These are phyloP conservation scores for Microdochium trichocladiopsis DNA, from an alignment of 2,329 filamentous ascomycete species.

Conservation along the genomic window DNA sequence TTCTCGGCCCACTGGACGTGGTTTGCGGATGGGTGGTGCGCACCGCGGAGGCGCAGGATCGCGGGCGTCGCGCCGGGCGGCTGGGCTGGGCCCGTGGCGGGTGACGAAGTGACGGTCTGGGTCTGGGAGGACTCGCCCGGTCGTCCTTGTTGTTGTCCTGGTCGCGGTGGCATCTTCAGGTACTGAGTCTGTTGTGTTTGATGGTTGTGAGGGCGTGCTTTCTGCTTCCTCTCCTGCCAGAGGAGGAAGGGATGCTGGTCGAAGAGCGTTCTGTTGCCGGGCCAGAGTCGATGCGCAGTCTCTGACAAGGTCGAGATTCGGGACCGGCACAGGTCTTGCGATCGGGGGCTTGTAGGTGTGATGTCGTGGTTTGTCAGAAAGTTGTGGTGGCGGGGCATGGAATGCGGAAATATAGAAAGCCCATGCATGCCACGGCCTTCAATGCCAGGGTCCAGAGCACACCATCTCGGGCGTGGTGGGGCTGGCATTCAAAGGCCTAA, in stretches of 20 bases:
- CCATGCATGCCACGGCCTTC: no score
- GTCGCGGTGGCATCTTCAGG: slow-evolving; percentile 17
- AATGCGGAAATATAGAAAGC: no score
- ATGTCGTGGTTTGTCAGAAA: no score
- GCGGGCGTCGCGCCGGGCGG: slow-evolving; percentile 18
- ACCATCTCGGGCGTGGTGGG: no score
- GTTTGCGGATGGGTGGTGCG: slow-evolving; percentile 36
- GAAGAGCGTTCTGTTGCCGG: no score
- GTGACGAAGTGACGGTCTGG: slow-evolving; percentile 8
- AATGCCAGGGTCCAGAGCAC: no score
- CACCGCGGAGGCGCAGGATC: slow-evolving; percentile 46
- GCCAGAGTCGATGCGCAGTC: no score
- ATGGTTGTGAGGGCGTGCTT: not conserved
- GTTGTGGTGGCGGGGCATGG: no score
- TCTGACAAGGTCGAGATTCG: no score
- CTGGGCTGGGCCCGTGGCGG: not conserved
- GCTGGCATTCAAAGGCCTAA: no score
- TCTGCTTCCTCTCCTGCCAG: not conserved
- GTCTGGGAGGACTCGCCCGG: slow-evolving; percentile 8
- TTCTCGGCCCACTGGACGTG: slow-evolving; percentile 89
- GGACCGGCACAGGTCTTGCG: no score
- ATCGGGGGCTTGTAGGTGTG: no score
- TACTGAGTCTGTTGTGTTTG: not conserved
- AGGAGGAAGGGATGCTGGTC: not conserved
- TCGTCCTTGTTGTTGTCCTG: slow-evolving; percentile 10